phyloP scores from a whole-genome alignment of 106 monocot genomes.

The Dendrobium officinale region DNA sequence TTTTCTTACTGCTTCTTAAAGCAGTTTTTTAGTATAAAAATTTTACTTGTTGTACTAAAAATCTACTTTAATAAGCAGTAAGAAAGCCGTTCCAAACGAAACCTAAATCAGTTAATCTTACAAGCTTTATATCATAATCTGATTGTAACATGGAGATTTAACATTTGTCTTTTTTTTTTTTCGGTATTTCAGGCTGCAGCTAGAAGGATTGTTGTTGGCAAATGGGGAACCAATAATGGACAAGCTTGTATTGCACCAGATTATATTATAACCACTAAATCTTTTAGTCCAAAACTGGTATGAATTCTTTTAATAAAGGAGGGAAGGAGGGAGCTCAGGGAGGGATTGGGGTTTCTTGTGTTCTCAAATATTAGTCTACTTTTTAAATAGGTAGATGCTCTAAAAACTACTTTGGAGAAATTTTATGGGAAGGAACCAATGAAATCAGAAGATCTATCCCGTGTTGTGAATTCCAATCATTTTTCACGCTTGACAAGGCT shows the following conservation, averaged over 20 bases:
- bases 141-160: too few species aligned
- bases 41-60: too few species aligned
- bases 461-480: constrained; percentile 60
- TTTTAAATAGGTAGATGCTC: constrained; percentile 29
- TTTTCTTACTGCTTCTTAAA: too few species aligned
- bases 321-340: too few species aligned
- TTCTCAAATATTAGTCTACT: too few species aligned
- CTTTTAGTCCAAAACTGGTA: constrained; percentile 59
- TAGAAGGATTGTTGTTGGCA: constrained; percentile 55
- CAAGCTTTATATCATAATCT: too few species aligned
- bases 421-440: constrained; percentile 57
- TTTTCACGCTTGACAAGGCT: constrained; percentile 50
- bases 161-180: too few species aligned
- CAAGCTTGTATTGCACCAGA: constrained; percentile 71
- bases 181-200: constrained; percentile 25
- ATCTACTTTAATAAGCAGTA: too few species aligned
- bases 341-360: too few species aligned
- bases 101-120: too few species aligned
- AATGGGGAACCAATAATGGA: constrained; percentile 68
- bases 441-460: constrained; percentile 44
- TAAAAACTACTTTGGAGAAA: constrained; percentile 34
- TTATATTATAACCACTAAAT: constrained; percentile 56
- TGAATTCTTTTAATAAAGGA: neutral
- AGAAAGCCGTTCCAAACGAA: too few species aligned
- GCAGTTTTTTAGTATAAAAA: too few species aligned